Percentiles rank a stretch among this genome's conserved stretches.
Evolutionary conservation across 768 basidiomycete genomes (phyloP).

Genomic region (Suillus paluster): DNA sequence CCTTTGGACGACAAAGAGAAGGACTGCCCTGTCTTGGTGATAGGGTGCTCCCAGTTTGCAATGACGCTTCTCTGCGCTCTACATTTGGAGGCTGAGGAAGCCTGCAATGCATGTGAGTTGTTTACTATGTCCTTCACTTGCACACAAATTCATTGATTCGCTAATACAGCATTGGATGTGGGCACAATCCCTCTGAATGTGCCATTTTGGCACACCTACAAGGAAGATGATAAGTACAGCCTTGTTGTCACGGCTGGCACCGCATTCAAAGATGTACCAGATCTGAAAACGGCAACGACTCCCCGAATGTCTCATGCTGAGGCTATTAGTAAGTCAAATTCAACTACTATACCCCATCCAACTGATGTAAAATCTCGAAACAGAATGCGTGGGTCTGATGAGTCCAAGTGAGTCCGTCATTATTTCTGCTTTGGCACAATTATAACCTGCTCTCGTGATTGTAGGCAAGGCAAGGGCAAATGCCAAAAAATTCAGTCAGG

Average conservation of each 20-base stretch:
- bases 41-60: background rate
- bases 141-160: background rate
- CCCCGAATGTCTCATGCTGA: background rate
- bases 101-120: background rate
- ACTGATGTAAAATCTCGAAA: too few species aligned
- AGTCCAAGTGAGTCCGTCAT: too few species aligned
- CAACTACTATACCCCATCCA: too few species aligned
- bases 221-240: background rate
- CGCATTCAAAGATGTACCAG: background rate
- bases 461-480: background rate
- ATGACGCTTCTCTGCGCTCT: background rate
- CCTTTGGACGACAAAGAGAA: background rate
- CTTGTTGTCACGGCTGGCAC: background rate
- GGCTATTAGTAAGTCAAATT: too few species aligned
- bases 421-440: too few species aligned
- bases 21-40: background rate
- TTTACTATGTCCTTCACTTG: background rate
- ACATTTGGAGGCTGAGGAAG: background rate
- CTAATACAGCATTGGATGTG: background rate
- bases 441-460: too few species aligned
- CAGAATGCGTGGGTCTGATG: too few species aligned
- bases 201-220: background rate
- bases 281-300: background rate
- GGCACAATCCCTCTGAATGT: background rate
- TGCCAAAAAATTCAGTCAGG: background rate